phyloP scores from a whole-genome alignment of 108 stramenopile species.

The Aurantiochytrium sp. region DNA sequence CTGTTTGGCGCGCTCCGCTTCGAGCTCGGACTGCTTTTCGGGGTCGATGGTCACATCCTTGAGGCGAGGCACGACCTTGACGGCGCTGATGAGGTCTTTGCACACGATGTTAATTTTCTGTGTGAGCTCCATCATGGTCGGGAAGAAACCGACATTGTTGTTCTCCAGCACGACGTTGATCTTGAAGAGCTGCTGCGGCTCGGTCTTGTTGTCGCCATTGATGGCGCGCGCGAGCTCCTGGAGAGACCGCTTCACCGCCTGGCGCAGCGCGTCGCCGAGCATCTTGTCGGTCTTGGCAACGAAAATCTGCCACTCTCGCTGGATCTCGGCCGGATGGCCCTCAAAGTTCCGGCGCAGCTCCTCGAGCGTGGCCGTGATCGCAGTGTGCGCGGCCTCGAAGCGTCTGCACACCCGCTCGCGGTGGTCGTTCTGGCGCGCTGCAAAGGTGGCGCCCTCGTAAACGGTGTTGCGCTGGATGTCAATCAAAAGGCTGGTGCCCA shows the following conservation, averaged over 20 bases:
- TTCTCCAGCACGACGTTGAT: constrained; percentile 57
- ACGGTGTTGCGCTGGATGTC: constrained; percentile 57
- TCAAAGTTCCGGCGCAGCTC: constrained; percentile 55
- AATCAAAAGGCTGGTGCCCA: constrained; percentile 45
- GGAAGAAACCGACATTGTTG: constrained; percentile 54
- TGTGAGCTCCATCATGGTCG: constrained; percentile 59
- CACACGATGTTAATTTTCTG: constrained; percentile 61
- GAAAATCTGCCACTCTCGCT: constrained; percentile 56
- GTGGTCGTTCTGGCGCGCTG: constrained; percentile 50
- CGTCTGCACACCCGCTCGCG: constrained; percentile 8
- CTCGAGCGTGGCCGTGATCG: constrained; percentile 39
- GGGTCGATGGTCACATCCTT: constrained; percentile 32
- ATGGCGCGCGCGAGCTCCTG: constrained; percentile 61
- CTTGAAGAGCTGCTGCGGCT: constrained; percentile 57
- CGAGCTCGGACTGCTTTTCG: not conserved
- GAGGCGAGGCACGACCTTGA: constrained; percentile 54
- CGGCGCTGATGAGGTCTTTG: constrained; percentile 57
- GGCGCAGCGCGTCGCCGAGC: constrained; percentile 51
- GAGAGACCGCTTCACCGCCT: constrained; percentile 55
- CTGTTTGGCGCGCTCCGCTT: not conserved
- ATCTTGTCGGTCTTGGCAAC: constrained; percentile 40
- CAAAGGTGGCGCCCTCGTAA: constrained; percentile 57
- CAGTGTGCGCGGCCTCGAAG: constrained; percentile 43
- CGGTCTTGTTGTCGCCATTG: constrained; percentile 61
- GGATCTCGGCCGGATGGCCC: constrained; percentile 57